phyloP scores from a whole-genome alignment of 768 basidiomycete genomes.

The Collybiopsis luxurians region DNA sequence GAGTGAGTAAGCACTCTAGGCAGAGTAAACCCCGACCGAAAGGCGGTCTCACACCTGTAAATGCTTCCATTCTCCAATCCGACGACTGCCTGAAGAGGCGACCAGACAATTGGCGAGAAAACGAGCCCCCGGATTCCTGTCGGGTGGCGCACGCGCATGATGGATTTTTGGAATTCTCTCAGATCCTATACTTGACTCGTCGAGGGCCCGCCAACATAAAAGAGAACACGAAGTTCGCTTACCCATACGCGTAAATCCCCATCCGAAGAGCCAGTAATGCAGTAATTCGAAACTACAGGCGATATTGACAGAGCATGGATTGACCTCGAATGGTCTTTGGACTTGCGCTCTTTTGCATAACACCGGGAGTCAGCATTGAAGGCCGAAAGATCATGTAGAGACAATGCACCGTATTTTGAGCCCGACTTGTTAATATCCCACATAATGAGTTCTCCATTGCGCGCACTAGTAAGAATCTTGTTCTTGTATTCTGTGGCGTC shows the following conservation, averaged over 20 bases:
- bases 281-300: constrained; percentile 64
- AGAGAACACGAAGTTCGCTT: constrained; percentile 16
- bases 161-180: constrained; percentile 65
- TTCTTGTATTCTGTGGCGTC: constrained; percentile 67
- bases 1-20: constrained; percentile 1
- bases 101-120: constrained; percentile 64
- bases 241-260: constrained; percentile 83
- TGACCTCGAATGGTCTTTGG: constrained; percentile 69
- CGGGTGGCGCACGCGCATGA: constrained; percentile 70
- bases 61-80: constrained; percentile 72
- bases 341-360: constrained; percentile 48
- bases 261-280: constrained; percentile 78
- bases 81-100: constrained; percentile 66
- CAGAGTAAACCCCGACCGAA: not conserved
- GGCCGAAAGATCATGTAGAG: too few species aligned
- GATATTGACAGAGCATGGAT: constrained; percentile 72
- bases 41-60: constrained; percentile 43
- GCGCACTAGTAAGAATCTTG: constrained; percentile 77
- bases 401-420: constrained; percentile 61
- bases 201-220: not conserved
- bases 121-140: constrained; percentile 65
- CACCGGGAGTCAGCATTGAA: too few species aligned
- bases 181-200: constrained; percentile 49
- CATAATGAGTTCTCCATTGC: constrained; percentile 80
- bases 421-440: constrained; percentile 77